These are phyloP conservation scores for Cercospora sp. DNA, from an alignment of 2,329 filamentous ascomycete species.

Conservation along the genomic window DNA sequence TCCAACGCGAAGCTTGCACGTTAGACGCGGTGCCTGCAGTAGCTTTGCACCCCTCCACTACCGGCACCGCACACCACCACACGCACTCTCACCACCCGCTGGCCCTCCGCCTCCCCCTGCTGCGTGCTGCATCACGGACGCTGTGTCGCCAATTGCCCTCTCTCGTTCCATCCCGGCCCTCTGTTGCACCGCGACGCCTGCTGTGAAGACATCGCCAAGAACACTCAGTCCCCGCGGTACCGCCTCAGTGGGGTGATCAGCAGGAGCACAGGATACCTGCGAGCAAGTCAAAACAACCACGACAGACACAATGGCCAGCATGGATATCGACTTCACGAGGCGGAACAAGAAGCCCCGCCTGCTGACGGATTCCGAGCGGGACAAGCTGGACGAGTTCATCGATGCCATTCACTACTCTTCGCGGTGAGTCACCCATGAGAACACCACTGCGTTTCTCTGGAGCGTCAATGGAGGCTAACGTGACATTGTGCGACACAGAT, in stretches of 20 bases:
- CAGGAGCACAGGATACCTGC: neutral
- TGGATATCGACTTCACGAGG: conserved; percentile 76
- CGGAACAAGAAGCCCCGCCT: conserved; percentile 84
- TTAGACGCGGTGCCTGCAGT: conserved; percentile 11
- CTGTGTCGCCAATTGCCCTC: neutral
- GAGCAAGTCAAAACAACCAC: neutral
- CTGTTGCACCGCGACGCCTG: neutral
- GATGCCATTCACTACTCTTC: conserved; percentile 95
- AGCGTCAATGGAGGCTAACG: neutral
- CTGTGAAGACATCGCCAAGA: neutral
- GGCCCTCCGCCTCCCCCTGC: neutral
- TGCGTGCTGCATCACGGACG: neutral
- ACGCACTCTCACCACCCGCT: neutral
- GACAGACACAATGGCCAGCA: conserved; percentile 21
- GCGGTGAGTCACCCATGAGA: conserved; percentile 59
- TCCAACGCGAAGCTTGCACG: conserved; percentile 4
- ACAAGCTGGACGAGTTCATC: conserved; percentile 84
- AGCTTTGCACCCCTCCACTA: conserved; percentile 10
- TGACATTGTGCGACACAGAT: conserved; percentile 56
- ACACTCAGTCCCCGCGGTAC: neutral
- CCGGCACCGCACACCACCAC: neutral
- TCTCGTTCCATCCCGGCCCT: neutral
- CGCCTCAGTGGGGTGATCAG: neutral
- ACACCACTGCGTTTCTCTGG: no score
- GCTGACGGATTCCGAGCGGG: conserved; percentile 76